Evolutionary conservation across 345 rosid genomes (phyloP), one percentile per base, ranked within the genome.

Genomic region (Eucalyptus regnans): DNA sequence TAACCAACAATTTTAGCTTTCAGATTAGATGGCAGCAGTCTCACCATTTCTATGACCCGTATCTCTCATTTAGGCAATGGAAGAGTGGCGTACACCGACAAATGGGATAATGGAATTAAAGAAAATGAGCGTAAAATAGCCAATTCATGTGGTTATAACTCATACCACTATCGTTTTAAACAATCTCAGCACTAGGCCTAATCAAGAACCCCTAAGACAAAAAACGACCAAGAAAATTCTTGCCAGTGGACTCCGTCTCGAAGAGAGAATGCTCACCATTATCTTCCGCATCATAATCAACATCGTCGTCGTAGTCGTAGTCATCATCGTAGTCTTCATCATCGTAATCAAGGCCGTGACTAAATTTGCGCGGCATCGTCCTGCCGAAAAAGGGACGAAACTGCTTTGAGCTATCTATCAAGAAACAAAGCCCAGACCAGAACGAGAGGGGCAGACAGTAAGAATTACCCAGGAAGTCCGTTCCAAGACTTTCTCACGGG

Each of bases 291-390:
- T 90, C 94, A 87, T 88, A 93, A 89, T 92, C 94, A 76, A 91
- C 88, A 71, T 89, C 91, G 31, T 91, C 89, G 29, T 93, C 92
- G 9, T 92, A 91, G 52, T 92, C 93, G 60, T 86, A 60, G 64
- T 86, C 60, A 54, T 54, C 60, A 8, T 22, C 60, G 60, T 22
- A 56, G 60, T 56, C 60, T 14, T 90, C 92, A 15, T 90, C 94
- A 20, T 92, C 90, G 71, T 90, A 91, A 81, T 90, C 89, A 68
- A 54, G 86, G 44, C 92, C 92, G 68, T 88, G 89, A 66, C 87
- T 90, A 12, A 93, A 92, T 91, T 94, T 95, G 50, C 94, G 95
- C 89, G 96, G 96, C 96, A 95, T 95, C 83, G 87, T 90, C 88
- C 94, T 91, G 88, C 49, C 43, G 7, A 31, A 37, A 86, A 33